These are phyloP conservation scores for Suzukiozyma palmioleophila DNA, from an alignment of 1,139 yeast species.

Conservation along the genomic window DNA sequence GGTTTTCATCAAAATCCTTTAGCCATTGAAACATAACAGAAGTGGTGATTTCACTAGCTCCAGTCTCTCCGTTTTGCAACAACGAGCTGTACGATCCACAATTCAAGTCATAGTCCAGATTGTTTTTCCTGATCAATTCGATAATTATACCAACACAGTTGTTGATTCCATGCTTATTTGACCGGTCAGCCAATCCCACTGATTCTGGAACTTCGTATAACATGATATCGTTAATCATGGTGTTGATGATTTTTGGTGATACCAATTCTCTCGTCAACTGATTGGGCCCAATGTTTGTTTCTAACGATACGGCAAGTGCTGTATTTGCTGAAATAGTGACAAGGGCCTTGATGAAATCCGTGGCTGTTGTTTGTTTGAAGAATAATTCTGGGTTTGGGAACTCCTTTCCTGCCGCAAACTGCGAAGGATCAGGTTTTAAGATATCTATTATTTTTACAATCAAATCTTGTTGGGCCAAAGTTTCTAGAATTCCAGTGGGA, in stretches of 20 bases:
- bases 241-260: conserved; percentile 30
- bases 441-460: conserved; percentile 50
- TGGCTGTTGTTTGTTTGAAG: conserved; percentile 86
- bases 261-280: conserved; percentile 44
- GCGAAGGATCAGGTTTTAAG: conserved; percentile 42
- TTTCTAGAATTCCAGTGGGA: conserved; percentile 59
- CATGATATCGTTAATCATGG: conserved; percentile 41
- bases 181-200: conserved; percentile 14
- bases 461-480: conserved; percentile 46
- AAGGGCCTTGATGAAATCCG: conserved; percentile 90
- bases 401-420: conserved; percentile 18
- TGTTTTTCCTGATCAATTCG: conserved; percentile 44
- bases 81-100: conserved; percentile 38
- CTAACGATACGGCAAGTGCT: conserved; percentile 43
- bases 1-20: conserved; percentile 45
- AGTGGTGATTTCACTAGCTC: conserved; percentile 37
- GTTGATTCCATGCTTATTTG: conserved; percentile 45
- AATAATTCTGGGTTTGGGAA: conserved; percentile 36
- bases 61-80: conserved; percentile 27
- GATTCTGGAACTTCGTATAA: conserved; percentile 18
- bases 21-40: conserved; percentile 46
- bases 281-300: conserved; percentile 47
- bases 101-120: conserved; percentile 44
- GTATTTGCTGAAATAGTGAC: conserved; percentile 84
- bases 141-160: conserved; percentile 47